Conservation (phyloP, 805 yeast species). For the Yamadazyma akitaensis region DNA sequence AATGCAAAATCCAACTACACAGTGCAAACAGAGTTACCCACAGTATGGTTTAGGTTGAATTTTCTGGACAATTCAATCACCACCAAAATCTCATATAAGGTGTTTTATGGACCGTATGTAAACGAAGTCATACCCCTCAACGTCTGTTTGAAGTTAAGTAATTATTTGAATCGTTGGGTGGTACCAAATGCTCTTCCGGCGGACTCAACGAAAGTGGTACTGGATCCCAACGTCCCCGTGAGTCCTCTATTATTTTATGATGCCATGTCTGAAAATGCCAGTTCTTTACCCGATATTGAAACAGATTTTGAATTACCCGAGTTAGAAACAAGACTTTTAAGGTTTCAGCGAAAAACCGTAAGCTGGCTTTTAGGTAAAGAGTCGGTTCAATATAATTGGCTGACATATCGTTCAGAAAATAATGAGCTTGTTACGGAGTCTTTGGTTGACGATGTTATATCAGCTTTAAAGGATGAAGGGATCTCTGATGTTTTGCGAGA, state of each 20-base stretch:
- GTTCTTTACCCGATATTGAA: slow-evolving; percentile 15
- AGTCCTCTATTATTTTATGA: slow-evolving; percentile 47
- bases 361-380: slow-evolving; percentile 57
- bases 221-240: slow-evolving; percentile 18
- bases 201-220: not conserved
- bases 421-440: slow-evolving; percentile 13
- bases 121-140: slow-evolving; percentile 18
- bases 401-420: slow-evolving; percentile 19
- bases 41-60: slow-evolving; percentile 13
- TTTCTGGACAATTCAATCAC: slow-evolving; percentile 10
- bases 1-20: slow-evolving; percentile 8
- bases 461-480: not conserved
- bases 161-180: slow-evolving; percentile 4
- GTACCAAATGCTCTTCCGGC: slow-evolving; percentile 7
- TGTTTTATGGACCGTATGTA: slow-evolving; percentile 18
- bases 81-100: slow-evolving; percentile 13
- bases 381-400: slow-evolving; percentile 34
- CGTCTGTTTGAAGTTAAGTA: slow-evolving; percentile 14
- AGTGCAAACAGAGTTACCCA: slow-evolving; percentile 6
- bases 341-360: slow-evolving; percentile 54
- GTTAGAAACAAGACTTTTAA: slow-evolving; percentile 40
- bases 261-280: slow-evolving; percentile 45
- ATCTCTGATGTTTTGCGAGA: not conserved
- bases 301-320: slow-evolving; percentile 36
- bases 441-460: slow-evolving; percentile 2